Evolutionary conservation across 257 asterid species (phyloP), one percentile per base, ranked within the genome.

Genomic region (Plectranthus barbatus): DNA sequence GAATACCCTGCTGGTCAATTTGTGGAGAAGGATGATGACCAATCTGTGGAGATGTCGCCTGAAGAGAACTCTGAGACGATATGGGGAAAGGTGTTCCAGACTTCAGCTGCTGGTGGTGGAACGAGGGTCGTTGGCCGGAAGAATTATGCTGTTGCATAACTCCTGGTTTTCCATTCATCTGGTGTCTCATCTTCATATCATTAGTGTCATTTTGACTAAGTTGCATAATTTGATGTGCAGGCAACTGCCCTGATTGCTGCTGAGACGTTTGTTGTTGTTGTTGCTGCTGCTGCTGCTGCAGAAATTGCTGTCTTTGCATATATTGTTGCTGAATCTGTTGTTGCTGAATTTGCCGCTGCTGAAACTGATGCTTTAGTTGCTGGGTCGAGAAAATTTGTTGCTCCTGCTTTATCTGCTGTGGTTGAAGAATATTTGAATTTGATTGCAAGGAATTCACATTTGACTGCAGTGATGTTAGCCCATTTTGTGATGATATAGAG

Each of bases 1-100:
- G 75, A 62, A 82, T 68, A 84, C 77, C 80, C 79, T 84, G 94
- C 78, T 84, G 91, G 77, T 86, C 96, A 48, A 84, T 78, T 77
- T 86, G 98, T 21, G 98, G 95, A 60, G 98, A 91, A 75, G 81
- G 75, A 77, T 91, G 95, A 58, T 77, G 95, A 29, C 82, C 76
- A 64, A 91, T 74, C 77, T 86, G 96, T 31, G 96, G 96, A 20
- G 98, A 91, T 54, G 76, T 72, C 13, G 78, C 84, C 80, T 83
- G 96, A 74, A 83, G 89, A 76, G 77, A 70, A 77, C 81, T 96
- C 49, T 94, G 96, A 9, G 96, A 83, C 14, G 97, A 82, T 58
- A 83, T 81, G 63, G 87, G 73, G 77, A 79, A 84, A 2, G 81
- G 70, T 0, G 83, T 51, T 56, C 93, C 96, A 29, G 94, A 7